These are phyloP conservation scores for Micromonas pusilla DNA, from an alignment of 139 green algal species.

Conservation along the genomic window DNA sequence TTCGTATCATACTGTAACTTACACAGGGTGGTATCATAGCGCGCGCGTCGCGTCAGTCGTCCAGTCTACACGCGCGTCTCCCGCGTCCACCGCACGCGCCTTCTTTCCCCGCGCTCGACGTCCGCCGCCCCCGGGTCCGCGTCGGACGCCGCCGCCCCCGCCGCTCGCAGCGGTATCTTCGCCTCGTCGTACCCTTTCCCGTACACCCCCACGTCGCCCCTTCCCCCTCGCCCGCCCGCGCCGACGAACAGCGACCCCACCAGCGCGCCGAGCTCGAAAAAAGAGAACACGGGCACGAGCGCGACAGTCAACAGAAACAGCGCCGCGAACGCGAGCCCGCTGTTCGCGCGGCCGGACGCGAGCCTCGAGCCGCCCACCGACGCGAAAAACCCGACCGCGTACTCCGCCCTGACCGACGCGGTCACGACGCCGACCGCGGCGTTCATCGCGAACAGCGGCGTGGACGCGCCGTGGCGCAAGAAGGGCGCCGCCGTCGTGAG, in stretches of 20 bases:
- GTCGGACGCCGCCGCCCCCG: no score
- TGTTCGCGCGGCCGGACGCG: not conserved
- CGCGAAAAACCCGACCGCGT: slow-evolving; percentile 7
- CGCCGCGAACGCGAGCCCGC: not conserved
- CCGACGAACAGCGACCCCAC: not conserved
- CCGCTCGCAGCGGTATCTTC: no score
- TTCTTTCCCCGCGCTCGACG: not conserved
- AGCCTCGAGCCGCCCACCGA: no score
- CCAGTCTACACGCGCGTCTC: not conserved
- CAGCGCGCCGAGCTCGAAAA: slow-evolving; percentile 5
- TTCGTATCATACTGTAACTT: no score
- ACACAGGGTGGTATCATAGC: no score
- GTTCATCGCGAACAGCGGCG: not conserved
- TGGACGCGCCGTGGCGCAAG: not conserved
- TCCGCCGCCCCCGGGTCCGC: no score
- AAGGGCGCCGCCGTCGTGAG: not conserved
- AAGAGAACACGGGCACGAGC: slow-evolving; percentile 4
- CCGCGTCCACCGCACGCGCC: not conserved
- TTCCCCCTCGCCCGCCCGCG: not conserved
- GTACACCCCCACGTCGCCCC: no score
- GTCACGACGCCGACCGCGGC: not conserved
- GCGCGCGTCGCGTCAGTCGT: no score
- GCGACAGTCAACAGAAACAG: slow-evolving; percentile 3
- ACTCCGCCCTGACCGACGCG: not conserved
- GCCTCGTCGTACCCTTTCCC: no score